Evolutionary conservation across 805 yeast genomes (phyloP).

Genomic region (Metschnikowia gelsemii): DNA sequence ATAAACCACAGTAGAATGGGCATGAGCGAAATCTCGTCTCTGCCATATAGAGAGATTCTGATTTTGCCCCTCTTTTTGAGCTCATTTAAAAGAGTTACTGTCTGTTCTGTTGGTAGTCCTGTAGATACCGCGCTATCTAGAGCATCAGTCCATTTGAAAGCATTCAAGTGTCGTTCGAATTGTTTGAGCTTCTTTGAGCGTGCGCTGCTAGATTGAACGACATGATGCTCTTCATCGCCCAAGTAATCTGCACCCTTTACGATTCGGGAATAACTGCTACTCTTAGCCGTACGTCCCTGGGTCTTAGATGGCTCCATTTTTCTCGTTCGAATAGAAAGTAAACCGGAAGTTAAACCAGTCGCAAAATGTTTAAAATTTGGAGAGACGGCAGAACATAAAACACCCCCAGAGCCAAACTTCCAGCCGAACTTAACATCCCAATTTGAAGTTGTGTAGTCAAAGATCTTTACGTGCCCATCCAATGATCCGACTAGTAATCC

Average conservation of each 20-base stretch:
- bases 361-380: slow-evolving; percentile 84
- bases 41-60: slow-evolving; percentile 70
- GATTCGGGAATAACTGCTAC: slow-evolving; percentile 73
- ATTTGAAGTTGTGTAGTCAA: slow-evolving; percentile 66
- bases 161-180: slow-evolving; percentile 80
- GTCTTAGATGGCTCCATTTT: slow-evolving; percentile 60
- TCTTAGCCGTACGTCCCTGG: slow-evolving; percentile 48
- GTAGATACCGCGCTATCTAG: slow-evolving; percentile 79
- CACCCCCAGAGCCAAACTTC: slow-evolving; percentile 91
- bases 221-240: slow-evolving; percentile 82
- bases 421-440: slow-evolving; percentile 95
- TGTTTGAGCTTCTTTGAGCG: slow-evolving; percentile 65
- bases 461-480: slow-evolving; percentile 96
- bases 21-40: slow-evolving; percentile 84
- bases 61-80: slow-evolving; percentile 87
- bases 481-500: slow-evolving; percentile 92
- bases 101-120: slow-evolving; percentile 77
- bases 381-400: slow-evolving; percentile 83
- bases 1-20: slow-evolving; percentile 85
- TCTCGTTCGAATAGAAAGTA: slow-evolving; percentile 84
- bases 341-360: slow-evolving; percentile 87
- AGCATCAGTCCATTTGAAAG: slow-evolving; percentile 92
- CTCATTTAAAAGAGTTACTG: slow-evolving; percentile 81
- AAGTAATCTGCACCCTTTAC: slow-evolving; percentile 87
- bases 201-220: slow-evolving; percentile 57